Base-by-base conservation (phyloP, 2,329 filamentous ascomycete genomes). In the Aspergillus costaricaensis region DNA sequence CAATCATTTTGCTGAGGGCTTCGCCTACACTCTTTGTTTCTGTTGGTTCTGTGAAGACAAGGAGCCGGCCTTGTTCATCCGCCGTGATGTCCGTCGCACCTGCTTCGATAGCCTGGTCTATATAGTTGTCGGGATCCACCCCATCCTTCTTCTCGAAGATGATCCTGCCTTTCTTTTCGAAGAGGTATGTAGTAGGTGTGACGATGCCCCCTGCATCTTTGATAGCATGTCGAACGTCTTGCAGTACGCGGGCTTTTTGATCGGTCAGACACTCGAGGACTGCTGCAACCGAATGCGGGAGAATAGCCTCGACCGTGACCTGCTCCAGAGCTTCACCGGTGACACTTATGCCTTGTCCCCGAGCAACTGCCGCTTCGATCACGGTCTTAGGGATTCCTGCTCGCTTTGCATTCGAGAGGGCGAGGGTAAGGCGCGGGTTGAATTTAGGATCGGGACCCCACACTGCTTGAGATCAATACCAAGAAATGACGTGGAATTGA, bases 221-320 rank as follows among this genome's bases (percentile, higher is more conserved):
- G 57, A 96, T 82, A 2, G 90, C 77, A 53, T 82, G 70, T 57
- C 90, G 86, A 54, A 98, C 76, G 57, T 96, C 91, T 69, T 90
- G 86, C 50, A 96, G 75, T 7, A 88, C 86, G 32, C 91, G 86
- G 43, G 83, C 82, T 74, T 90, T 92, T 75, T 86, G 92, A 69
- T 96, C 93, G 4, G 92, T 94, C 75, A 95, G 89, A 68, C 89
- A 87, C 68, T 97, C 92, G 71, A 96, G 85, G 10, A 98, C 88
- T 5, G 94, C 81, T 10, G 91, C 92, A 15, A 89, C 81, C 2
- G 84, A 87, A 2, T 88, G 86, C 2, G 91, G 90, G 62, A 96
- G 79, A 66, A 97, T 90, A 25, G 88, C 88, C 80, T 98, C 94
- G 55, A 96, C 83, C 0, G 87, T 90, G 55, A 95, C 76, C 36